Evolutionary conservation across 768 basidiomycete species (phyloP), one percentile per base, ranked within the genome.

Genomic region (Rhodotorula babjevae): DNA sequence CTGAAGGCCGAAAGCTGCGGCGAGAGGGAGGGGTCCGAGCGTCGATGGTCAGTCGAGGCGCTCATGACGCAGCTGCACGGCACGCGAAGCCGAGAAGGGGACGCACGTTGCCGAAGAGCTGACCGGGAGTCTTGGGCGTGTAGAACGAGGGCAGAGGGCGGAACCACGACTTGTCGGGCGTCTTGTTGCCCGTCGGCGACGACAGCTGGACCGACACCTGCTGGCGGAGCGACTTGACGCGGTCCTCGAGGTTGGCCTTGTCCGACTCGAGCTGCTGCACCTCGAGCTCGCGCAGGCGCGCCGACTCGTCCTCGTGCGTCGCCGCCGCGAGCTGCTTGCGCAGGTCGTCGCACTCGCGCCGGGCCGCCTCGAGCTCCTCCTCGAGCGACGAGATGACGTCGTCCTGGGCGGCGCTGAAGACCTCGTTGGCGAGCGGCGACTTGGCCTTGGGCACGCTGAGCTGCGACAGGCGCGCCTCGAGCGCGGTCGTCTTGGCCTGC

Each of bases 181-280:
- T 70, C 49, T 55, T 61, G 57, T 29, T 62, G 33, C 44, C 44
- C 12, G 44, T 11, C 14, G 14, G 14, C 44, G 73, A 69, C 23
- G 73, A 65, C 42, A 67, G 60, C 27, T 61, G 72, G 25, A 76
- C 21, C n/a, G 71, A 71, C 7, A 47, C 60, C 67, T 78, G 77
- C 65, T 76, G 68, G 52, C 71, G 76, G 10, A 78, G 67, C 3
- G 71, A 74, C 49, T 68, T 86, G 76, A 93, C 85, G 46, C 90
- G 84, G 72, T 90, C 90, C 61, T 88, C 80, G 57, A 94, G 81
- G 61, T 90, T 89, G 60, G 89, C 89, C 77, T 87, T 90, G 79
- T 91, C 88, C 72, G 84, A 85, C 81, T 92, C 89, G 66, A 95
- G 82, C 73, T 87, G 84, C 77, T 89, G 87, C 58, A 93, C 88